phyloP scores from a whole-genome alignment of 805 yeast genomes.

The Wickerhamiella nectarea region DNA sequence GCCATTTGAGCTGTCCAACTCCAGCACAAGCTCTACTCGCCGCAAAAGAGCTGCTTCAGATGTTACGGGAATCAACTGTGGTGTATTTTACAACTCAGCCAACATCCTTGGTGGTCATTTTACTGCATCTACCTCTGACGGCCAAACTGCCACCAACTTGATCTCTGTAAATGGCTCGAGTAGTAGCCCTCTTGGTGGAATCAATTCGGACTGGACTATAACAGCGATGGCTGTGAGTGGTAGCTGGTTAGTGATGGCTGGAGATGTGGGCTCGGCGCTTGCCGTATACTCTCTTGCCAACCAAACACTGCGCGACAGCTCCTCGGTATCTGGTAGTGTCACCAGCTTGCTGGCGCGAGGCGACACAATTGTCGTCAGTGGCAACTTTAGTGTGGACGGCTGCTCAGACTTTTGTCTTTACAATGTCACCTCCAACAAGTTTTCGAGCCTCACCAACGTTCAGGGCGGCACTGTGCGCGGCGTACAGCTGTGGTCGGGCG shows the following conservation, averaged over 20 bases:
- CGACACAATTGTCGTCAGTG: slow-evolving; percentile 20
- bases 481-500: slow-evolving; percentile 35
- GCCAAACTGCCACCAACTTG: slow-evolving; percentile 21
- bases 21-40: not conserved
- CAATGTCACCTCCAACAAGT: slow-evolving; percentile 28
- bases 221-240: slow-evolving; percentile 19
- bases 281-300: slow-evolving; percentile 36
- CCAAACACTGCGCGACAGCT: slow-evolving; percentile 36
- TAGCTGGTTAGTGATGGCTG: slow-evolving; percentile 24
- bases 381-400: slow-evolving; percentile 41
- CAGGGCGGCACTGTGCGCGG: slow-evolving; percentile 34
- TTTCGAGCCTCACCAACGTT: not conserved
- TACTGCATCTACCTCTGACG: slow-evolving; percentile 24
- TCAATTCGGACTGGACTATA: slow-evolving; percentile 15
- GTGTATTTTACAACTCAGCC: slow-evolving; percentile 34
- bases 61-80: slow-evolving; percentile 22
- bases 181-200: slow-evolving; percentile 16
- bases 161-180: slow-evolving; percentile 22
- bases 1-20: slow-evolving; percentile 15
- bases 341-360: slow-evolving; percentile 27
- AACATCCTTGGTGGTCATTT: slow-evolving; percentile 52
- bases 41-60: not conserved
- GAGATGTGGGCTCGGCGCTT: slow-evolving; percentile 33
- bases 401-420: slow-evolving; percentile 57
- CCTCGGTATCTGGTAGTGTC: slow-evolving; percentile 23